Base-by-base conservation (phyloP, 1,139 yeast genomes). In the Candida sp. region DNA sequence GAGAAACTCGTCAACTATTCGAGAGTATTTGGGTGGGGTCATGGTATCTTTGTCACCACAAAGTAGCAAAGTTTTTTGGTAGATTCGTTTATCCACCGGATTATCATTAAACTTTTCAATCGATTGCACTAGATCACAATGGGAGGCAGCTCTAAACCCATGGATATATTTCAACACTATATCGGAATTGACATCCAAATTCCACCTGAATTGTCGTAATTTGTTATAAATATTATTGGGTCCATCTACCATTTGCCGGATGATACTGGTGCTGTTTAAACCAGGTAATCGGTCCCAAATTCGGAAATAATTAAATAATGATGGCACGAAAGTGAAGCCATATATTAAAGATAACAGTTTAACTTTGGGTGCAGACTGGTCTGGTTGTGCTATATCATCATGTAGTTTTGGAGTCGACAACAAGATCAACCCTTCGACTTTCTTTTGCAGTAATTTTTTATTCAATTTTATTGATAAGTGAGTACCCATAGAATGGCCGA, bases 401-500 rank as follows among this genome's bases (percentile, higher is more conserved):
- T 50, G 53, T 22, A 80, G 57, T 12, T 63, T 58, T 1, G 86
- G 84, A 0, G 89, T 87, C 3, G 91, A 76, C 46, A 68, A 67
- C 56, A 68, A 70, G 42, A 77, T 63, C 43, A 73, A 53, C 0
- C 77, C 77, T 56, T 71, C 83, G 4, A 71, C 80, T 44, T 56
- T 68, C 36, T 46, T 54, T 4, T 56, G 47, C 0, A 76, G 75
- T 5, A 82, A 63, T 42, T 57, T 62, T 40, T 65, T 61, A 3
- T 80, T 77, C 9, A 83, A 62, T 51, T 76, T 73, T 5, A 76
- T 65, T 4, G 80, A 67, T 33, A 85, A 55, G 47, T 77, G 79
- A 1, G 87, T 72, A 3, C 95, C 95, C 87, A 85, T 83, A 1
- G 93, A 85, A 60, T 86, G 95, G 8, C 87, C 87, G 4, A 87